Evolutionary conservation across 2,329 filamentous ascomycete genomes (phyloP).

Genomic region (Decorospora gaudefroyi): DNA sequence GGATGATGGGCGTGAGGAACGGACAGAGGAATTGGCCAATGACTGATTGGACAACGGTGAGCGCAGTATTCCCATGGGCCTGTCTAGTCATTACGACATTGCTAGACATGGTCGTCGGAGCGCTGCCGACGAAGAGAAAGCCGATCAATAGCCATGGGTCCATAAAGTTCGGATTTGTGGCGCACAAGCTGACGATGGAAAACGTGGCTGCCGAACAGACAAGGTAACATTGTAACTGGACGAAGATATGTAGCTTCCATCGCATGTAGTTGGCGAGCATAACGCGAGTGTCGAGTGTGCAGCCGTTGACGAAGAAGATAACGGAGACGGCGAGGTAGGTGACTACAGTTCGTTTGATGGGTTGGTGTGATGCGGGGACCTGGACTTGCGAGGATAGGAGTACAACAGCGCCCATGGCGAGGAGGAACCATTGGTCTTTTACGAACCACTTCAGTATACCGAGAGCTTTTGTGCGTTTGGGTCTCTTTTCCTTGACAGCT

Average conservation of each 20-base stretch:
- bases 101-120: slow-evolving; percentile 73
- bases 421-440: slow-evolving; percentile 66
- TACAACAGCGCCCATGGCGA: slow-evolving; percentile 61
- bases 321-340: slow-evolving; percentile 70
- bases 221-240: slow-evolving; percentile 69
- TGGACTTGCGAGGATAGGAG: slow-evolving; percentile 60
- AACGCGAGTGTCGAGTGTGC: slow-evolving; percentile 67
- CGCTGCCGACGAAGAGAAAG: slow-evolving; percentile 68
- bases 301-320: slow-evolving; percentile 72
- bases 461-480: slow-evolving; percentile 13
- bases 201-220: slow-evolving; percentile 67
- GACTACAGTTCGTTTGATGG: slow-evolving; percentile 56
- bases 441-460: slow-evolving; percentile 46
- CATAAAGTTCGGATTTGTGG: slow-evolving; percentile 58
- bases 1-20: slow-evolving; percentile 67
- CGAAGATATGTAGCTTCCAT: slow-evolving; percentile 69
- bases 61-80: slow-evolving; percentile 63
- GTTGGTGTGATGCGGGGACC: slow-evolving; percentile 60
- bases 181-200: slow-evolving; percentile 58
- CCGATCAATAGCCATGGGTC: slow-evolving; percentile 69
- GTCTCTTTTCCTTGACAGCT: background rate
- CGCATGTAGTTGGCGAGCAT: slow-evolving; percentile 65
- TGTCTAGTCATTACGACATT: slow-evolving; percentile 75
- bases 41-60: slow-evolving; percentile 64
- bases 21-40: slow-evolving; percentile 71